Percentiles rank a stretch among this genome's conserved stretches.
phyloP scores from a whole-genome alignment of 108 stramenopile species.

The Stephanodiscus triporus region DNA sequence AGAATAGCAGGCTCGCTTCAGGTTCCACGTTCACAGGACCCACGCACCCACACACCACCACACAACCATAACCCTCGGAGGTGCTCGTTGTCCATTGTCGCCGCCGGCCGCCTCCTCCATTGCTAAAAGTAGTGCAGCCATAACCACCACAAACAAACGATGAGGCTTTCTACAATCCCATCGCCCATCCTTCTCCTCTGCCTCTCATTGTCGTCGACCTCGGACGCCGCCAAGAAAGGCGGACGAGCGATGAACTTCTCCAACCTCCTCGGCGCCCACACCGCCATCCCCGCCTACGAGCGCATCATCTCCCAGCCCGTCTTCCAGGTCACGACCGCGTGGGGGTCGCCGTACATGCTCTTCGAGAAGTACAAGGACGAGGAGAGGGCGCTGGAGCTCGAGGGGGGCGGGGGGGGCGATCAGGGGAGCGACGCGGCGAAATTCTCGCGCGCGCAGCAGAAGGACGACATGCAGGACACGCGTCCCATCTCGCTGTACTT shows the following conservation, averaged over 20 bases:
- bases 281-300: slow-evolving; percentile 66
- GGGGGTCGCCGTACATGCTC: slow-evolving; percentile 86
- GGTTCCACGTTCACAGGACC: too few relatives aligned
- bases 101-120: too few relatives aligned
- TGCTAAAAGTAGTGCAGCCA: too few relatives aligned
- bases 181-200: slow-evolving; percentile 17
- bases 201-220: not conserved
- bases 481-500: slow-evolving; percentile 74
- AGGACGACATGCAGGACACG: slow-evolving; percentile 58
- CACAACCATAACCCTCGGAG: too few relatives aligned
- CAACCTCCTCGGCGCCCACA: slow-evolving; percentile 39
- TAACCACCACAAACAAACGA: not conserved
- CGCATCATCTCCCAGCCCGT: slow-evolving; percentile 77
- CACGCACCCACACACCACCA: too few relatives aligned
- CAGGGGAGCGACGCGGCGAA: slow-evolving; percentile 32
- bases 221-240: not conserved
- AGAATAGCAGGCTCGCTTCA: too few relatives aligned
- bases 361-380: slow-evolving; percentile 69
- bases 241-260: slow-evolving; percentile 34
- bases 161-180: slow-evolving; percentile 3
- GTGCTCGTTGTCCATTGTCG: too few relatives aligned
- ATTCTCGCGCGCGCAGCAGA: slow-evolving; percentile 53
- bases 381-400: slow-evolving; percentile 38
- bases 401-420: slow-evolving; percentile 4
- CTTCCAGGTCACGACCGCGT: slow-evolving; percentile 84